Evolutionary conservation across 176 grass and related monocot species (phyloP).

Genomic region (Musa itinerans): DNA sequence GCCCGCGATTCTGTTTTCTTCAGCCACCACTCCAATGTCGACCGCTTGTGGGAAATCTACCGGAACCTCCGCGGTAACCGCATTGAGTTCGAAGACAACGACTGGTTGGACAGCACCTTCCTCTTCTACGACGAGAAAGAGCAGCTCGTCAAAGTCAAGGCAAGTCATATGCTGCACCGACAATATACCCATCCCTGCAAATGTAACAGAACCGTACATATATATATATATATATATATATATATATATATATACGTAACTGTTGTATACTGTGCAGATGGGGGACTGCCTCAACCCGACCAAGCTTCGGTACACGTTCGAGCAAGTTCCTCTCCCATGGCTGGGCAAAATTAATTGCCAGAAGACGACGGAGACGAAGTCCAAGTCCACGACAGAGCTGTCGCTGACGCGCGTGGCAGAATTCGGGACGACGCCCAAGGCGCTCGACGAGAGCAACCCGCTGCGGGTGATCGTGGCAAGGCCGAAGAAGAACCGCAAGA

Average conservation of each 20-base stretch:
- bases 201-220: too few relatives aligned
- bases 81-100: slow-evolving; percentile 3
- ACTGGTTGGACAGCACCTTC: slow-evolving; percentile 20
- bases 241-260: too few relatives aligned
- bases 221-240: too few relatives aligned
- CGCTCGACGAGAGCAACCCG: not conserved
- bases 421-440: not conserved
- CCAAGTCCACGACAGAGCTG: not conserved
- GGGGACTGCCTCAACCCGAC: slow-evolving; percentile 15
- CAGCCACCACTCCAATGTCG: slow-evolving; percentile 16
- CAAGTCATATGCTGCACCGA: not conserved
- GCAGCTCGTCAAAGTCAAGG: slow-evolving; percentile 7
- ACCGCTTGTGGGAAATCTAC: slow-evolving; percentile 19
- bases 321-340: slow-evolving; percentile 23
- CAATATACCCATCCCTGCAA: too few relatives aligned
- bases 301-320: slow-evolving; percentile 23
- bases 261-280: not conserved
- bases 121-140: slow-evolving; percentile 8
- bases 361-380: slow-evolving; percentile 10
- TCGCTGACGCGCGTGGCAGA: not conserved
- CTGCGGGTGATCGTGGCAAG: slow-evolving; percentile 22
- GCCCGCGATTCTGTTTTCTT: slow-evolving; percentile 5
- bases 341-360: slow-evolving; percentile 1
- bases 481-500: slow-evolving; percentile 31
- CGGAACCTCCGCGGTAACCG: slow-evolving; percentile 1